These are phyloP conservation scores for Fusarium hainanense DNA, from an alignment of 2,329 filamentous ascomycete species.

Conservation along the genomic window DNA sequence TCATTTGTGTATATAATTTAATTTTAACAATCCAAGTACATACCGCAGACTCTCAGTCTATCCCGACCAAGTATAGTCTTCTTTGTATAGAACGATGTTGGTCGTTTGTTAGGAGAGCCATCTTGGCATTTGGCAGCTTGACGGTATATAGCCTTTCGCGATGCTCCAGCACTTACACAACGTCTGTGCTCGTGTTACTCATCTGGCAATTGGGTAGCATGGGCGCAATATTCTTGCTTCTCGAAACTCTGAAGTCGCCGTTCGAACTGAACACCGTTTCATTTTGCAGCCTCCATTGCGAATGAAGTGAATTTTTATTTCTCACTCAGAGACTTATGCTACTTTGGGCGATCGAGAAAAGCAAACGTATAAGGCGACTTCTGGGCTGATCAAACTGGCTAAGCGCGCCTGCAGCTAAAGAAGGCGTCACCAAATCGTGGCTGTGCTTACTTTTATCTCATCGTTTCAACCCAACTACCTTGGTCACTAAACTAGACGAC, in stretches of 20 bases:
- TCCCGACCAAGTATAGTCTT: neutral
- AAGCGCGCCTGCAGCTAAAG: neutral
- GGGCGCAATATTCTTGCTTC: neutral
- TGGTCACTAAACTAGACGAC: neutral
- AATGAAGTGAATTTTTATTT: neutral
- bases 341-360: neutral
- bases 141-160: neutral
- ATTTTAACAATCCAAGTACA: neutral
- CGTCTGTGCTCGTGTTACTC: neutral
- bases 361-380: accelerated
- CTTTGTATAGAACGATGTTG: neutral
- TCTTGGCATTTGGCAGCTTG: neutral
- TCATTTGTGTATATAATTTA: neutral
- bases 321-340: neutral
- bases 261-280: neutral
- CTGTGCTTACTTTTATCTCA: neutral
- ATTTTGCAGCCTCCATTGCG: neutral
- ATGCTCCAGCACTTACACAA: neutral
- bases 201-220: neutral
- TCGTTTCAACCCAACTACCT: neutral
- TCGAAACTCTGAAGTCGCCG: neutral
- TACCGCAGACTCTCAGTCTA: neutral
- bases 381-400: neutral
- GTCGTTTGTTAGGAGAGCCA: neutral
- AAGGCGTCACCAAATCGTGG: neutral